phyloP scores from a whole-genome alignment of 2,329 filamentous ascomycete species.

The Scedosporium apiospermum region DNA sequence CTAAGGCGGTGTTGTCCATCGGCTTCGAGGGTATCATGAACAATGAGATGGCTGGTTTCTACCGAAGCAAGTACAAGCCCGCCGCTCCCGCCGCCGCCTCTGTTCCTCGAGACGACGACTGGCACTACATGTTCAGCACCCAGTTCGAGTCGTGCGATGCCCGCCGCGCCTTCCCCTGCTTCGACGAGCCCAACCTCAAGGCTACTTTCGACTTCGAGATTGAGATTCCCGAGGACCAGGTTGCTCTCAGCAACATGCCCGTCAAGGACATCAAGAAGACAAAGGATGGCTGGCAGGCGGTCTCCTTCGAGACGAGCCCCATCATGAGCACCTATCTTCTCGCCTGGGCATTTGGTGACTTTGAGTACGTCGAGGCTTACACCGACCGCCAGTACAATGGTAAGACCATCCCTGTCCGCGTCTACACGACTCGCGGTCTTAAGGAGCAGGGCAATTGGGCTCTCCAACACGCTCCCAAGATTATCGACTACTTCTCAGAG shows the following conservation, averaged over 20 bases:
- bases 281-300: slow-evolving; percentile 57
- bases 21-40: slow-evolving; percentile 77
- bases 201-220: slow-evolving; percentile 91
- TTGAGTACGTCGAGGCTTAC: slow-evolving; percentile 89
- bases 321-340: slow-evolving; percentile 88
- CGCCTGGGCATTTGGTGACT: slow-evolving; percentile 93
- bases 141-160: slow-evolving; percentile 98
- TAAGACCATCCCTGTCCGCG: slow-evolving; percentile 81
- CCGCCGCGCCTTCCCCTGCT: slow-evolving; percentile 90
- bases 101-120: slow-evolving; percentile 63
- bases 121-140: slow-evolving; percentile 77
- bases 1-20: slow-evolving; percentile 58
- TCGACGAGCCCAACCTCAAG: slow-evolving; percentile 96
- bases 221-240: slow-evolving; percentile 80
- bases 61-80: slow-evolving; percentile 89
- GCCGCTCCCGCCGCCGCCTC: slow-evolving; percentile 60
- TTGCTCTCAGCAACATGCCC: slow-evolving; percentile 92
- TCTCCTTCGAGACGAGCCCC: slow-evolving; percentile 75
- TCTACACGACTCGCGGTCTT: slow-evolving; percentile 92
- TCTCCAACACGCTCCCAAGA: slow-evolving; percentile 81
- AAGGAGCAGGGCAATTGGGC: slow-evolving; percentile 88
- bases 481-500: slow-evolving; percentile 94
- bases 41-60: slow-evolving; percentile 88
- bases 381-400: slow-evolving; percentile 87
- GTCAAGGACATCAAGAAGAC: slow-evolving; percentile 57